Evolutionary conservation across 148 eudicot genomes (phyloP), one percentile per base, ranked within the genome.

Genomic region (Diospyros lotus): DNA sequence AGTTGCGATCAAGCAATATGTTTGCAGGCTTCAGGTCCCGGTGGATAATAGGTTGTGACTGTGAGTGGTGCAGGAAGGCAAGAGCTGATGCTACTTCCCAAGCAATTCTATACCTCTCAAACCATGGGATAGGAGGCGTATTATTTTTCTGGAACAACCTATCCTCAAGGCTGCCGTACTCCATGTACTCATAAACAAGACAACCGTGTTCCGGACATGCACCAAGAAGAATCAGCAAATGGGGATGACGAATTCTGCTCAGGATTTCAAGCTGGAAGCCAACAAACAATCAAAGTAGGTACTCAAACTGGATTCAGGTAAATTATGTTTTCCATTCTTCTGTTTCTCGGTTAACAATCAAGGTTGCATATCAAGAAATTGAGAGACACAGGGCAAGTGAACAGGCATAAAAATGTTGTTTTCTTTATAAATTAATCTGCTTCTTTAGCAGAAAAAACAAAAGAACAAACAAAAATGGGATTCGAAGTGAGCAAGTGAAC

Each of bases 71-170:
- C 8, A 94, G 96, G 75, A 90, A 94, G 42, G 80, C 87, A n/a
- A 94, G 86, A 65, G 97, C 89, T 2, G 97, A 89, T 3, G 98
- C 97, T 48, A 94, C 89, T 77, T 94, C 98, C 90, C 94, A 88
- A 2, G 89, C 91, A 9, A 92, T 94, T 76, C 98, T 81, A 75
- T 78, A 89, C 75, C 98, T 84, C 13, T 82, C 92, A 64, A 78
- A 89, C 97, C 98, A 94, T 64, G 87, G 86, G 52, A 94, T 77
- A 15, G 96, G 87, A 28, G 90, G 89, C 6, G 87, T 83, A 43
- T 89, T 76, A n/a, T 84, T 73, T 76, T 80, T 89, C 4, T 87
- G 80, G 64, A 84, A 50, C 50, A 94, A 75, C 69, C 83, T 76
- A 4, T 94, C 98, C 72, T 92, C 96, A 53, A 94, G 75, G 73